Evolutionary conservation across 805 yeast genomes (phyloP), one percentile per base, ranked within the genome.

Genomic region (Kregervanrija pseudodelftensis): DNA sequence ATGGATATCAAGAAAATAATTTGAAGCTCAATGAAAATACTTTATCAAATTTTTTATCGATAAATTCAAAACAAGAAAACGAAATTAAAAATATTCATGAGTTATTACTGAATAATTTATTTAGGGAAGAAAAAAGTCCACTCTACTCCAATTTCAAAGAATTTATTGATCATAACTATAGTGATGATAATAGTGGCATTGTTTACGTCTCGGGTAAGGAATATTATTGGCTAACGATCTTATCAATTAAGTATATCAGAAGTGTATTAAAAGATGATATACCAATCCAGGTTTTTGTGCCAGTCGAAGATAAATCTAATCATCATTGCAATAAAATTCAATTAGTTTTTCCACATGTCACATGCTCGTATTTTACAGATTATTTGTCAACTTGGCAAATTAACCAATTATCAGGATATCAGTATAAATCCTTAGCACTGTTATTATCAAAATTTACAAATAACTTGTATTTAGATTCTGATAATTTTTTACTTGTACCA

Each of bases 231-330:
- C 45, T 63, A 14, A 63, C 67, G 3, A 52, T 55, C 5, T 8
- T 61, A 12, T 59, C 64, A 10, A 57, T 63, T 16, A 61, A 63
- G 45, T 60, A 58, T 46, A 55, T 60, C n/a, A 41, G 66, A 33
- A 44, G 48, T 17, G 53, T 55, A 5, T 40, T 61, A 31, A 40
- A 55, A 28, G 66, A 62, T 43, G 42, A 43, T 9, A 49, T 46
- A 3, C 80, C 80, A 14, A 69, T 75, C 30, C 80, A 76, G 54
- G 55, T 76, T 7, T 76, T 76, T 49, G 64, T 76, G 11, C 73
- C 80, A 0, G 39, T 42, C 17, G 55, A 65, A 10, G 75, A 73
- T 31, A 70, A 70, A 49, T 72, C 72, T 46, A 57, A 56, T 32
- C 63, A 70, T 4, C 68, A 71, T 47, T 76, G 80, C 59, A 71